Conservation (phyloP, 176 grass and related monocot genomes). For the Urochloa ruziziensis region DNA sequence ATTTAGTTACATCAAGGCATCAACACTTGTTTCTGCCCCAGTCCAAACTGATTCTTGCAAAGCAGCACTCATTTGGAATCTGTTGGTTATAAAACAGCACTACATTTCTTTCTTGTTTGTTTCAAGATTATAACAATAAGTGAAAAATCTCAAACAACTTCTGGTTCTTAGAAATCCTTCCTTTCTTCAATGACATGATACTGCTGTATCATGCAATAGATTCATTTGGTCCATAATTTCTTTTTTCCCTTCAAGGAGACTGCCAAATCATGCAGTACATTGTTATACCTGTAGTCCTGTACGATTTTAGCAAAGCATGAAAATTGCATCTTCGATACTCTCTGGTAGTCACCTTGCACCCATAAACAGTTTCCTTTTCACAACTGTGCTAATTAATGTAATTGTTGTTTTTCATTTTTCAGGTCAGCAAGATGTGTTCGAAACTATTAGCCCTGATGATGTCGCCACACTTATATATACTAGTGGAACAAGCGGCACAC, state of each 20-base stretch:
- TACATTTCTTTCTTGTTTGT: not conserved
- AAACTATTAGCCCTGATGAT: slow-evolving; percentile 77
- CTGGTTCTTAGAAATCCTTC: slow-evolving; percentile 3
- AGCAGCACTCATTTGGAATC: not conserved
- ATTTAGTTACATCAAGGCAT: not conserved
- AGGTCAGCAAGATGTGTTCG: slow-evolving; percentile 46
- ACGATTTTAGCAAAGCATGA: not conserved
- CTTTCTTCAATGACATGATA: not conserved
- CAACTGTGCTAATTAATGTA: not conserved
- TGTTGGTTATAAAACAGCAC: not conserved
- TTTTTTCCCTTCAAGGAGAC: not conserved
- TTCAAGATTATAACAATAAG: not conserved
- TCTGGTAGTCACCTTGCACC: slow-evolving; percentile 6
- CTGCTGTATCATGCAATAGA: not conserved
- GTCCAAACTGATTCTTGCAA: slow-evolving; percentile 2
- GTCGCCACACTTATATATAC: slow-evolving; percentile 97
- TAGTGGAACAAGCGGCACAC: slow-evolving; percentile 87
- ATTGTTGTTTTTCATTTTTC: not conserved
- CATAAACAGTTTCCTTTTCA: not conserved
- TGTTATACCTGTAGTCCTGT: not conserved
- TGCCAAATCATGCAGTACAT: not conserved
- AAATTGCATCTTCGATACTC: not conserved
- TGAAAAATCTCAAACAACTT: not conserved
- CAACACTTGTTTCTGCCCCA: not conserved
- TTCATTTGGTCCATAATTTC: not conserved